These are phyloP conservation scores for Fraxinus ornus DNA, from an alignment of 305 asterid genomes.

Conservation along the genomic window DNA sequence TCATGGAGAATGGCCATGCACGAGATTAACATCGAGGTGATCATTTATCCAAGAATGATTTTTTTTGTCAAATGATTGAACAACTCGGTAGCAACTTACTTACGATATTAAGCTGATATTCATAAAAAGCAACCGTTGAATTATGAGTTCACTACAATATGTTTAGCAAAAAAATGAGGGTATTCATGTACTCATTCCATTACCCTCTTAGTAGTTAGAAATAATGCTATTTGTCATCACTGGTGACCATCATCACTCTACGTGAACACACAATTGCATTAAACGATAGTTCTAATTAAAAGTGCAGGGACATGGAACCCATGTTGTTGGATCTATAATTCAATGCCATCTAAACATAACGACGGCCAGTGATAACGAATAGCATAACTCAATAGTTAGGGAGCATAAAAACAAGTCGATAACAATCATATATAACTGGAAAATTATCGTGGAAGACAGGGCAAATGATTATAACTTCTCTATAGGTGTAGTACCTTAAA, in stretches of 20 bases:
- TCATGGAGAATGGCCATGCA: neutral
- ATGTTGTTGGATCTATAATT: neutral
- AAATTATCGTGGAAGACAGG: neutral
- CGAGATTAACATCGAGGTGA: neutral
- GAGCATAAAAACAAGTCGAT: neutral
- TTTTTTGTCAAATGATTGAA: neutral
- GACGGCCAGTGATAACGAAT: neutral
- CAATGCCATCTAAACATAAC: neutral
- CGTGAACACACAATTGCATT: neutral
- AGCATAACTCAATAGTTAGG: neutral
- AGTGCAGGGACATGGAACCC: neutral
- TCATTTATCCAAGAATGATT: neutral
- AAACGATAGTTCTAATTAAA: neutral
- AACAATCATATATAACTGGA: neutral
- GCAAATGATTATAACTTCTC: neutral
- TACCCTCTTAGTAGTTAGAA: neutral
- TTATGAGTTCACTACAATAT: neutral
- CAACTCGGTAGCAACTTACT: neutral
- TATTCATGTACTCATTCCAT: neutral
- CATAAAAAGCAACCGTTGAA: neutral
- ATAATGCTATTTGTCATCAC: neutral
- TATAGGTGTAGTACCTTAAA: constrained; percentile 54
- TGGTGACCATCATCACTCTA: neutral
- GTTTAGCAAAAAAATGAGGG: neutral
- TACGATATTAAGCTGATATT: neutral